phyloP scores from a whole-genome alignment of 306 rosid genomes.

The Begonia loranthoides region DNA sequence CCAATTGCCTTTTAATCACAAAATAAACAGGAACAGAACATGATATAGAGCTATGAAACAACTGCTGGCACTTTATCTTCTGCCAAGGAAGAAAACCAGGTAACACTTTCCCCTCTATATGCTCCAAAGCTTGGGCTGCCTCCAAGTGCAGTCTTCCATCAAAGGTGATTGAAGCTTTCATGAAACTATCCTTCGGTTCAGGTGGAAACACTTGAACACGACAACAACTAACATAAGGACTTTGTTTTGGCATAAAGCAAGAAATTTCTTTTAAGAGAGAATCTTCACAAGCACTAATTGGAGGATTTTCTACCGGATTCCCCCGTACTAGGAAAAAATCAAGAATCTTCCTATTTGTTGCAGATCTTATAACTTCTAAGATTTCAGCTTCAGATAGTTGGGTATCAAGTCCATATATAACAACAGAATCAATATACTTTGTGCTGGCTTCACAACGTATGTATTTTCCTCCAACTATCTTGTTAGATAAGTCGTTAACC shows the following conservation, averaged over 20 bases:
- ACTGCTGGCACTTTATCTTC: conserved; percentile 74
- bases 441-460: conserved; percentile 42
- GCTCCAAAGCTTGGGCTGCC: conserved; percentile 87
- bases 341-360: conserved; percentile 54
- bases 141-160: conserved; percentile 92
- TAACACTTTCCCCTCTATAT: conserved; percentile 66
- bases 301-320: conserved; percentile 45
- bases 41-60: conserved; percentile 58
- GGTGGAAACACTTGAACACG: conserved; percentile 62
- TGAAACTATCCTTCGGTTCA: conserved; percentile 43
- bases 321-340: conserved; percentile 67
- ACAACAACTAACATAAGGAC: conserved; percentile 32
- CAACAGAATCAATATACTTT: conserved; percentile 24
- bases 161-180: conserved; percentile 59
- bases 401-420: conserved; percentile 38
- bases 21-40: conserved; percentile 45
- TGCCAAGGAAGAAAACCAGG: conserved; percentile 77
- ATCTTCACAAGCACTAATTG: conserved; percentile 51
- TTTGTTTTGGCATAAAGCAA: conserved; percentile 47
- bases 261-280: conserved; percentile 60
- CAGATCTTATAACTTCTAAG: conserved; percentile 35
- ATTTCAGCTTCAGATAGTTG: conserved; percentile 58
- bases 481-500: conserved; percentile 45
- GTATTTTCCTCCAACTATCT: conserved; percentile 44
- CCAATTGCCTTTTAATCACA: conserved; percentile 48